A percentile compares a stretch with the other conserved stretches of the same genome.
These are phyloP conservation scores for Kandelia obovata DNA, from an alignment of 345 rosid species.

Conservation along the genomic window DNA sequence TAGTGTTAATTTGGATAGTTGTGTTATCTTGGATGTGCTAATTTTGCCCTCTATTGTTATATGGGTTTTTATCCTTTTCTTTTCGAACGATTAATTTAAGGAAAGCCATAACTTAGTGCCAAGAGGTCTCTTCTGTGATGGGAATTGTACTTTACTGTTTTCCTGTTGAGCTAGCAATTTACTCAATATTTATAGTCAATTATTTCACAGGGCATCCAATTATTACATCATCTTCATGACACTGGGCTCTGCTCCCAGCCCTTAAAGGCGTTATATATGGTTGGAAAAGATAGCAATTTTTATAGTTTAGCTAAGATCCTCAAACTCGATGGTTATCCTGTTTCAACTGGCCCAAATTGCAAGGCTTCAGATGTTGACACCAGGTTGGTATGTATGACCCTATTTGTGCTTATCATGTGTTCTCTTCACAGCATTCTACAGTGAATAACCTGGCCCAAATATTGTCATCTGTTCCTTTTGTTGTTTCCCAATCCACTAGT, in stretches of 20 bases:
- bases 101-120: too few species aligned
- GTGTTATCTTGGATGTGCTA: neutral
- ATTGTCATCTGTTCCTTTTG: neutral
- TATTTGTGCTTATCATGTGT: neutral
- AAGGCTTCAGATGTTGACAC: slow-evolving; percentile 21
- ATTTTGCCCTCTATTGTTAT: too few species aligned
- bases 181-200: neutral
- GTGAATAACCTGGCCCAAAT: neutral
- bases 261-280: slow-evolving; percentile 35
- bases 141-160: too few species aligned
- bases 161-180: neutral
- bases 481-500: neutral
- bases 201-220: slow-evolving; percentile 31
- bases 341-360: slow-evolving; percentile 24
- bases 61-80: too few species aligned
- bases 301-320: slow-evolving; percentile 34
- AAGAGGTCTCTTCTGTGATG: too few species aligned
- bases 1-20: neutral
- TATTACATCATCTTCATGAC: slow-evolving; percentile 19
- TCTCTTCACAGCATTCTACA: neutral
- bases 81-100: too few species aligned
- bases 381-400: slow-evolving; percentile 27
- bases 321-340: slow-evolving; percentile 37
- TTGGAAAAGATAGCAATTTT: slow-evolving; percentile 34
- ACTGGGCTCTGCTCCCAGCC: slow-evolving; percentile 8